These are phyloP conservation scores for Scenedesmus sp. DNA, from an alignment of 163 green algal genomes.

Conservation along the genomic window DNA sequence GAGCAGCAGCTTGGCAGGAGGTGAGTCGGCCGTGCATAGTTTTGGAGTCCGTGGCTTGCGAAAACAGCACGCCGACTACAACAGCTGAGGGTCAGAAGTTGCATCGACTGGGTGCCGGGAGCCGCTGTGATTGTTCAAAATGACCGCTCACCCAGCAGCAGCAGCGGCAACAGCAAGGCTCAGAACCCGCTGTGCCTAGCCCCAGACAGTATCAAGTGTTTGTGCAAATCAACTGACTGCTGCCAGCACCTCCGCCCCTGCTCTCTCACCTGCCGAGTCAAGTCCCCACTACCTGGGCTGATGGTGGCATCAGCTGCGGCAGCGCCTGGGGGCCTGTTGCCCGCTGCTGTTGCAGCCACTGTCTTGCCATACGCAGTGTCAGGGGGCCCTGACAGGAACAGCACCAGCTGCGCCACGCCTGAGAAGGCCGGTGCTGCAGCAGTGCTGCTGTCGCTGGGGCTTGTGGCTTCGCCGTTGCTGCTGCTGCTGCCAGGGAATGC, in stretches of 20 bases:
- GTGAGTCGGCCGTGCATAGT: background rate
- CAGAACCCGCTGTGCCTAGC: background rate
- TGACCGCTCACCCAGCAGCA: too few relatives aligned
- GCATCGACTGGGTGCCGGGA: too few relatives aligned
- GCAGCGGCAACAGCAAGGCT: background rate
- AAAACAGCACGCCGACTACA: too few relatives aligned
- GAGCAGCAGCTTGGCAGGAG: background rate
- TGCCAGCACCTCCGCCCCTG: background rate
- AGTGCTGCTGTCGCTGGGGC: background rate
- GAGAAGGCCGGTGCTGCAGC: background rate
- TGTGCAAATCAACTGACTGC: background rate
- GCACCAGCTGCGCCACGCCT: slow-evolving; percentile 40
- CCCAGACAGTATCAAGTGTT: background rate
- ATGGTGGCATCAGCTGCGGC: background rate
- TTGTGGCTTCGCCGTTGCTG: background rate
- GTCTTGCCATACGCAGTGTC: slow-evolving; percentile 38
- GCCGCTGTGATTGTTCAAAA: too few relatives aligned
- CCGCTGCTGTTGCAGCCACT: slow-evolving; percentile 12
- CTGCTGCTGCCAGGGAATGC: background rate
- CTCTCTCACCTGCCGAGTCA: slow-evolving; percentile 16
- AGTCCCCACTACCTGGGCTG: slow-evolving; percentile 6
- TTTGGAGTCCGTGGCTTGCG: too few relatives aligned
- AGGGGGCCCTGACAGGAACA: slow-evolving; percentile 41
- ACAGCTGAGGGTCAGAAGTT: too few relatives aligned
- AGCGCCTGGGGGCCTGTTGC: background rate